Percentiles rank a stretch among this genome's conserved stretches.
Evolutionary conservation across 2,329 filamentous ascomycete species (phyloP).

Genomic region (Colletotrichum tofieldiae): DNA sequence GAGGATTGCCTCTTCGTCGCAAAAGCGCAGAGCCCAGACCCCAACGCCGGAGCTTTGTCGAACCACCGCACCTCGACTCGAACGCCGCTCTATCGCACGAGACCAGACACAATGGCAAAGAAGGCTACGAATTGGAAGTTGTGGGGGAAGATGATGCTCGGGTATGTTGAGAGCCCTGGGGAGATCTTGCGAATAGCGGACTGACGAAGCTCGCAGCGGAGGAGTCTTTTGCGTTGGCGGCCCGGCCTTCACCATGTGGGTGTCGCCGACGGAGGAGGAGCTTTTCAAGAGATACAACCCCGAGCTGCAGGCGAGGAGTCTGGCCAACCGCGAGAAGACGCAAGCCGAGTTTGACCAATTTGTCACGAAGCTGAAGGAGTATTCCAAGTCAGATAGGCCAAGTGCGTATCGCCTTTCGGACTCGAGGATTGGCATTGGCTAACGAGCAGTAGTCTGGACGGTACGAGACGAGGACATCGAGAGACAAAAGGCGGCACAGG

Average conservation of each 20-base stretch:
- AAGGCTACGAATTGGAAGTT: constrained; percentile 69
- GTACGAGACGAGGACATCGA: constrained; percentile 66
- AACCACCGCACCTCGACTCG: neutral
- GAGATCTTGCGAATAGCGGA: neutral
- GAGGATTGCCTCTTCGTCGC: constrained; percentile 6
- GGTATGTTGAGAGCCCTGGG: constrained; percentile 65
- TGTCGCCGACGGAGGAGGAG: constrained; percentile 91
- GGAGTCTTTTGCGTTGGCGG: constrained; percentile 83
- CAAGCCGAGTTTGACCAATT: constrained; percentile 94
- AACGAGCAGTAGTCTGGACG: constrained; percentile 61
- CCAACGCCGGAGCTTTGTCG: neutral
- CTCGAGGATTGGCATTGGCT: neutral
- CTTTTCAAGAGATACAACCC: constrained; percentile 94
- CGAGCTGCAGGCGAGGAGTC: constrained; percentile 88
- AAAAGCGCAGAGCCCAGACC: neutral
- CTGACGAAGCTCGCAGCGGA: constrained; percentile 68
- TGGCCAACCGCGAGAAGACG: constrained; percentile 83
- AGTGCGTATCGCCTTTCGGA: constrained; percentile 70
- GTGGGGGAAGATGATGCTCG: constrained; percentile 79
- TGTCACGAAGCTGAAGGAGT: constrained; percentile 86
- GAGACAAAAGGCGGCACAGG: constrained; percentile 56
- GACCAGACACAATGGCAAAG: constrained; percentile 55
- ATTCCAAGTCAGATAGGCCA: constrained; percentile 91
- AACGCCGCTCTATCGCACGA: neutral
- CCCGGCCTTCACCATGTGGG: constrained; percentile 84